These are phyloP conservation scores for Volvox africanus DNA, from an alignment of 139 green algal species.

Conservation along the genomic window DNA sequence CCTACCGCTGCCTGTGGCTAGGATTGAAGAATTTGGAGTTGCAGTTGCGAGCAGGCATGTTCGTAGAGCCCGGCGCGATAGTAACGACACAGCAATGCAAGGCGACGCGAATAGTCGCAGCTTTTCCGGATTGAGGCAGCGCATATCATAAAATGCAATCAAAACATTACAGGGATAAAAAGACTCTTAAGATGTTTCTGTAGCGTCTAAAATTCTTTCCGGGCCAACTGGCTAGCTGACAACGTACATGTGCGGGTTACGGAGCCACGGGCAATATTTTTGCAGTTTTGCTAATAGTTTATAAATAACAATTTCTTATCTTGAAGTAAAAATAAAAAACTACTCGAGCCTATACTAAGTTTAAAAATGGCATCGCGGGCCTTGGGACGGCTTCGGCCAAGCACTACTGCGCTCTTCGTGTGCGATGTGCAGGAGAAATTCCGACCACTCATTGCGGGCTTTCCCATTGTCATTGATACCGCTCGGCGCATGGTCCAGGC, in stretches of 20 bases:
- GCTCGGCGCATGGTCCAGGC: slow-evolving; percentile 71
- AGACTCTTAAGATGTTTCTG: too few relatives aligned
- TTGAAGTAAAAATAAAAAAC: too few relatives aligned
- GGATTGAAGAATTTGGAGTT: too few relatives aligned
- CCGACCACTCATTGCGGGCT: slow-evolving; percentile 70
- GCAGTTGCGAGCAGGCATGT: not conserved
- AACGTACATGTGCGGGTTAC: not conserved
- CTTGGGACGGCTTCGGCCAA: slow-evolving; percentile 26
- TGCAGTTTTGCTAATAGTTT: not conserved
- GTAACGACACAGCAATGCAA: not conserved
- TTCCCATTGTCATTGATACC: slow-evolving; percentile 75
- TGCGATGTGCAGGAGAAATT: slow-evolving; percentile 90
- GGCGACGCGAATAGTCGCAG: not conserved
- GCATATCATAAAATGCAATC: not conserved
- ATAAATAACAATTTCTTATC: not conserved
- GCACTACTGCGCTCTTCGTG: slow-evolving; percentile 72
- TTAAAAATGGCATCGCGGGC: not conserved
- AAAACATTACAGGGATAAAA: not conserved
- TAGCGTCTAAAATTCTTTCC: too few relatives aligned
- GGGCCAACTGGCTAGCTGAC: not conserved
- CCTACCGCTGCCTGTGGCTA: not conserved
- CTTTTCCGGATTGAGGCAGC: not conserved
- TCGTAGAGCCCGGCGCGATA: not conserved
- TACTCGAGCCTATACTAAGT: too few relatives aligned
- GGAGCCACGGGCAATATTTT: slow-evolving; percentile 2